Evolutionary conservation across 768 basidiomycete genomes (phyloP), one percentile per base, ranked within the genome.

Genomic region (Austroboletus eburneus): DNA sequence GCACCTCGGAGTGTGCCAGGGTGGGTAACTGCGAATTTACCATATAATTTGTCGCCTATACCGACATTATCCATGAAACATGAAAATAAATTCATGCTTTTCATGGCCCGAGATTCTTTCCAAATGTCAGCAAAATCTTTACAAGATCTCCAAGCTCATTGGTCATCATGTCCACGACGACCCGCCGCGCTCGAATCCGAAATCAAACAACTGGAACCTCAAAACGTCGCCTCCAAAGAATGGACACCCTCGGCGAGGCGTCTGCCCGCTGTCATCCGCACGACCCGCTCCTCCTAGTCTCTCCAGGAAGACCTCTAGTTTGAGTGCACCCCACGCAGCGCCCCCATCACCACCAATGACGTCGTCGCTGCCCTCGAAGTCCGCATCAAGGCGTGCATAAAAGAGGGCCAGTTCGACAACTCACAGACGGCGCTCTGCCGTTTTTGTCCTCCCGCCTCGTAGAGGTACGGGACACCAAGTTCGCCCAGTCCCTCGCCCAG

Each of bases 271-370:
- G 83, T 35, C 78, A 96, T 42, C 95, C 96, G 4, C 82, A 91
- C 62, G 93, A 99, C 65, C 87, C 89, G 9, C 73, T 98, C 17
- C n/a, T n/a, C n/a, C n/a, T n/a, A n/a, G n/a, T n/a, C n/a, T n/a
- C 76, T 99, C 12, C 90, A 91, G 64, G 89, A 98, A 62, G 91
- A 96, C 65, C 77, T 99, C 24, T 94, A 97, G 46, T 98, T 93
- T 54, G 96, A 98, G 50, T 85, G 91, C 23, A 80, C 85, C 20
- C 80, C 84, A 71, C 95, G 92, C 67, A 76, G 83, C 17, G 85
- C 85, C 1, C 96, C 95, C 14, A 76, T 91, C 37, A 79, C 96
- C 45, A 98, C 96, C 1, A 92, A 97, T 63, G 89, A 92, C 60
- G 74, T 71, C 24, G 89, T 96, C 7, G 77, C 80, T 45, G 73